A percentile compares a stretch with the other conserved stretches of the same genome.
Conservation (phyloP, 768 basidiomycete genomes). For the Podaxis sp. region DNA sequence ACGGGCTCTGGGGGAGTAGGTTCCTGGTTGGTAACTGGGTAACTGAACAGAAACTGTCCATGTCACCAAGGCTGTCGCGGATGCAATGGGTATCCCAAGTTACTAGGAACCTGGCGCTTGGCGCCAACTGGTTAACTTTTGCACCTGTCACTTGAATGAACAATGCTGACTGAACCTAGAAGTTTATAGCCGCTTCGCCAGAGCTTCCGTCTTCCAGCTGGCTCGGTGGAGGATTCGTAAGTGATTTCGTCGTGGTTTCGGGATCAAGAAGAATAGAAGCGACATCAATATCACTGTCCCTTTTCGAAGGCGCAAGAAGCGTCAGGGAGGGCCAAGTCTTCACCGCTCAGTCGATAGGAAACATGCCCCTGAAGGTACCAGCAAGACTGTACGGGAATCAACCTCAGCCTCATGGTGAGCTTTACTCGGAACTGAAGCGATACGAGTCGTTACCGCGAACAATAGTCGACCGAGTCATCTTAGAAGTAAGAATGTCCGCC, state of each 20-base stretch:
- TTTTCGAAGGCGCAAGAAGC: background rate
- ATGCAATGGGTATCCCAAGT: too few species aligned
- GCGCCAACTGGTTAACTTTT: too few species aligned
- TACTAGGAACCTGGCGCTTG: too few species aligned
- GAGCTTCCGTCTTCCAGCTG: too few species aligned
- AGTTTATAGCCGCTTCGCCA: too few species aligned
- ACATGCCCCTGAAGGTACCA: background rate
- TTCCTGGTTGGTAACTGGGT: background rate
- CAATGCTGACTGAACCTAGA: too few species aligned
- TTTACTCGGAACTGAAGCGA: background rate
- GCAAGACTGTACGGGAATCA: background rate
- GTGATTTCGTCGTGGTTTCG: too few species aligned
- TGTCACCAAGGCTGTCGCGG: too few species aligned
- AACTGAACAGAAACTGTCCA: background rate
- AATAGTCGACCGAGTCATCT: background rate
- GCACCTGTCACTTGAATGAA: too few species aligned
- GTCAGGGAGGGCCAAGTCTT: background rate
- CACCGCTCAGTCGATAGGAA: background rate
- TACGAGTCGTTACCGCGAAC: background rate
- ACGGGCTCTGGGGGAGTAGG: background rate
- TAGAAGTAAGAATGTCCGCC: background rate
- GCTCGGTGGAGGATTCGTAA: too few species aligned
- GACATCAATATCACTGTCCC: background rate
- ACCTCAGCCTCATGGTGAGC: background rate
- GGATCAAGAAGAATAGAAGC: too few species aligned